Evolutionary conservation across 2,329 filamentous ascomycete species (phyloP), one percentile per base, ranked within the genome.

Genomic region (Aureobasidium sp.): DNA sequence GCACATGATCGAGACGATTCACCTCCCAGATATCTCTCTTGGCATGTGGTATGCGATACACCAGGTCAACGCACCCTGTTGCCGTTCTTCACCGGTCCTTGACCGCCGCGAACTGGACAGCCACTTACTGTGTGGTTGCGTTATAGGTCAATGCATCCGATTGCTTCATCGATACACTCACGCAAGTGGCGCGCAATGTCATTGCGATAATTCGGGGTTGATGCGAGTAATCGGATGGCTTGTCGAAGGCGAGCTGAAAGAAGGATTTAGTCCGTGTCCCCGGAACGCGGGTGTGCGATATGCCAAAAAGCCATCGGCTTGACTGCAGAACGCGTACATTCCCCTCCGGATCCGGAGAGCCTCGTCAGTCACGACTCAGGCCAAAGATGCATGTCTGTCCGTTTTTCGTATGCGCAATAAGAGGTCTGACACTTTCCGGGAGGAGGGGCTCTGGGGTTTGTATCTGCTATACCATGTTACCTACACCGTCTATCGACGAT

Each of bases 191-290:
- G 55, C 29, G 43, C n/a, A 12, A 37, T 47, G 5, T 36, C 7
- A 8, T 17, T 34, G n/a, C 12, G 20, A 27, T 37, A 20, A 10
- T 20, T 46, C 3, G 12, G 12, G 5, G 1, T 13, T n/a, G 7
- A 9, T 46, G 55, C 47, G 17, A 50, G 29, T n/a, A n/a, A 47
- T 36, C 29, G 26, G 17, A 44, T 56, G 55, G 55, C 55, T 59
- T 59, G 29, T 27, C 12, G 2, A 13, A 29, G 27, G 55, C 44
- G 55, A 59, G 55, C 55, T 59, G 55, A 59, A 59, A 59, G 43
- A 47, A 47, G 43, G 39, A 44, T 56, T 34, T 32, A 32, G 39
- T 37, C 15, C 37, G 37, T 5, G 24, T 27, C 13, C 29, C 34
- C 36, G 34, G 24, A 20, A 34, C 2, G 36, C 52, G 52, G 39